Evolutionary conservation across 108 stramenopile genomes (phyloP), one percentile per base, ranked within the genome.

Genomic region (Epipyxis sp.): DNA sequence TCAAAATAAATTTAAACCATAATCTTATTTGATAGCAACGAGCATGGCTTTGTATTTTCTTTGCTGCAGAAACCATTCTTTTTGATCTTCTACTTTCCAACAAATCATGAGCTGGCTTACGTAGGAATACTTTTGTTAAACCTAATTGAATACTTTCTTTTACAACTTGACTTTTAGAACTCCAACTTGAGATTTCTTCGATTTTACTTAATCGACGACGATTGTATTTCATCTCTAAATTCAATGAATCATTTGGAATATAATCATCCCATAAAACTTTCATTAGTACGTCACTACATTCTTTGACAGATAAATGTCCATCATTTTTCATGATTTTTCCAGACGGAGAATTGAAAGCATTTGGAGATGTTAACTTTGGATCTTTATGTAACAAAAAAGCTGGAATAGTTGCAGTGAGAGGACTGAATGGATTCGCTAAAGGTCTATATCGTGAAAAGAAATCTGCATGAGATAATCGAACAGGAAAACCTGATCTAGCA

Each of bases 401-500:
- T 42, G 69, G 69, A 27, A 40, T 35, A 72, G 16, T 50, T 10
- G 35, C 0, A 13, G 40, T 54, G 67, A 43, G 67, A 59, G n/a
- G 65, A 67, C 0, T 40, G 41, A 0, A 0, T 0, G 0, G 65
- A 42, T n/a, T n/a, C n/a, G n/a, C n/a, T 16, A 85, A 39, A 2
- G 79, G 1, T 25, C 76, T 85, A 84, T 96, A 97, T 57, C 95
- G 84, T 79, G 89, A 85, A 82, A 90, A 93, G 83, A 99, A 99
- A 32, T 86, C 90, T 42, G 59, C 79, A 80, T 97, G 96, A 58
- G 81, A 79, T 54, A 98, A 76, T 34, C 99, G 92, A n/a, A 98
- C 97, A 29, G 99, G 97, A 82, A 95, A 99, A 44, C 99, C 99
- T 74, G 94, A 90, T 71, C 99, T 91, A 29, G 97, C 97, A 34